Percentiles rank a stretch among this genome's conserved stretches.
These are phyloP conservation scores for Penicillium sclerotiorum DNA, from an alignment of 2,329 filamentous ascomycete genomes.

Conservation along the genomic window DNA sequence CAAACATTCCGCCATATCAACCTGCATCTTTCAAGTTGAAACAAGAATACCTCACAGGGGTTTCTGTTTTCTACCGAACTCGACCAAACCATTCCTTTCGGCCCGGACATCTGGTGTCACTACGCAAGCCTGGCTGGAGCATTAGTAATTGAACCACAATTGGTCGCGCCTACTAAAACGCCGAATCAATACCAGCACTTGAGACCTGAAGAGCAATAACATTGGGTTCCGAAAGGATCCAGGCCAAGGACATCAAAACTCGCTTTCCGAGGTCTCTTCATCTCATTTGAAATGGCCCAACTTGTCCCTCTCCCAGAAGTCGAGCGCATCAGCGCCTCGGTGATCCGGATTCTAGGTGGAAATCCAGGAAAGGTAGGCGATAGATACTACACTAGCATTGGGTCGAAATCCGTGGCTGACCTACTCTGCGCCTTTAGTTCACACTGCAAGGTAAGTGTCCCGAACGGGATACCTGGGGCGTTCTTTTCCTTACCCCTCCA, in stretches of 20 bases:
- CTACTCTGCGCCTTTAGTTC: conserved; percentile 43
- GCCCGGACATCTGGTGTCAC: too few relatives aligned
- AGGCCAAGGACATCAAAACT: background rate
- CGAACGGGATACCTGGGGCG: background rate
- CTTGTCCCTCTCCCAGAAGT: conserved; percentile 70
- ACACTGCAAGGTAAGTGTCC: conserved; percentile 57
- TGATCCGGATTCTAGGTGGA: conserved; percentile 82
- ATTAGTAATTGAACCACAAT: background rate
- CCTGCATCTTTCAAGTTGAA: background rate
- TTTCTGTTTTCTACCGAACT: too few relatives aligned
- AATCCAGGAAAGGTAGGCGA: conserved; percentile 77
- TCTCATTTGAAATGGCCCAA: conserved; percentile 64
- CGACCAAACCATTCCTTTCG: too few relatives aligned
- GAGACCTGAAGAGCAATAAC: too few relatives aligned
- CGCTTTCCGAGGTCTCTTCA: too few relatives aligned
- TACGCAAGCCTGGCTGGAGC: too few relatives aligned
- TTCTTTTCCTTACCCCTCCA: background rate
- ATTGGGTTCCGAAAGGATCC: too few relatives aligned
- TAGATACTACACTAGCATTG: conserved; percentile 11
- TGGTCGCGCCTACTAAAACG: background rate
- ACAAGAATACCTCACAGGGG: too few relatives aligned
- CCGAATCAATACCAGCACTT: background rate
- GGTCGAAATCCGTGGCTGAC: conserved; percentile 15
- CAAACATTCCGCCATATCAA: conserved; percentile 2
- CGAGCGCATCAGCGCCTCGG: conserved; percentile 73